Evolutionary conservation across 805 yeast genomes (phyloP), one percentile per base, ranked within the genome.

Genomic region (Ogataea sp.): DNA sequence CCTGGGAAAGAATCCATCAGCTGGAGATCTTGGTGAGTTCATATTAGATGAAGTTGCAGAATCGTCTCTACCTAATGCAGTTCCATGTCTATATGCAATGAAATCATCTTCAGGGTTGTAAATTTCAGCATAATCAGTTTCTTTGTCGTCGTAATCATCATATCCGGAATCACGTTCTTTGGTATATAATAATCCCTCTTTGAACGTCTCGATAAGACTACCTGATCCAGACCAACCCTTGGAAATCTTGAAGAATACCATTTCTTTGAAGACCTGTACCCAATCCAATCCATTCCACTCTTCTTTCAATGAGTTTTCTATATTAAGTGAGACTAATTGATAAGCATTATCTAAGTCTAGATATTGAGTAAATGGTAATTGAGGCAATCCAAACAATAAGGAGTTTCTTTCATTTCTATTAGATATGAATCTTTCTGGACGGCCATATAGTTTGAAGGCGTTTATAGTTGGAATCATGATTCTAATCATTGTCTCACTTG

Each of bases 401-500:
- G 86, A 78, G 1, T 63, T 50, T 16, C 64, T 58, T 47, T 79
- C 74, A 14, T 61, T 62, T 56, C 80, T 78, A 47, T 73, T 71
- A 17, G 85, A 73, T 40, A 69, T 65, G 45, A 83, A 68, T 47
- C 69, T 76, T 32, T 67, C 64, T 1, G 94, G 93, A 47, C 93
- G 68, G 8, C 94, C 94, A 51, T 83, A 83, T 35, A 83, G 56
- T 51, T 70, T 73, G 60, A 82, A 83, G 3, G 81, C 67, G 54
- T 83, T 85, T 64, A 80, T 71, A 16, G 82, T 65, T 35, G 87
- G 90, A 25, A 83, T 68, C 44, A 80, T 64, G 50, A 77, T 69
- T 43, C 94, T 64, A 33, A 83, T 73, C 76, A 82, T 77, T 14
- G 83, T 83, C 53, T 83, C 93, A 36, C 76, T 71, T 15, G 80